Base-by-base conservation (phyloP, 1,284 basidiomycete species). In the Inonotus obliquus region DNA sequence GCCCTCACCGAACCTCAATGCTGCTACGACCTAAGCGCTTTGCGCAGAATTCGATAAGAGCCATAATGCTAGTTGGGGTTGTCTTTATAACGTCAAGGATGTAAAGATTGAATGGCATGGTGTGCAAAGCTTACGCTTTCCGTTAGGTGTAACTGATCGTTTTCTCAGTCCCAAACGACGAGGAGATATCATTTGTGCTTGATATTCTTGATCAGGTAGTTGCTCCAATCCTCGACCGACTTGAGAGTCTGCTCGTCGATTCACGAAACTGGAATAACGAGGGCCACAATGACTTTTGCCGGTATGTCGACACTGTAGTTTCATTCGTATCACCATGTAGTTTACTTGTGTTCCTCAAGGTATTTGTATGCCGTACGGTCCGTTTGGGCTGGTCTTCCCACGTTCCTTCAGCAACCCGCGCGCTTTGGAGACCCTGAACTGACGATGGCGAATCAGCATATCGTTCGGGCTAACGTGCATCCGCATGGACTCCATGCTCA, bases 221-320 rank as follows among this genome's bases (percentile, higher is more conserved):
- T 27, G 73, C 78, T 5, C 92, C 92, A 1, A 78, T 85, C 0
- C 72, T 96, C 27, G 79, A 84, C 61, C 84, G 81, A 59, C 78
- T 98, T 1, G 89, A 94, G 55, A 67, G 67, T 4, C 77, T 96
- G 14, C 74, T 92, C 9, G 75, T 77, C 11, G 79, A 76, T 4
- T 80, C 82, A 11, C 74, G 76, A 17, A 79, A 70, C 37, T 91
- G 91, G 84, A 85, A 92, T 68, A 85, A 79, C 61, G 79, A 85
- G 19, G 87, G 88, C 76, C 86, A 91, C 35, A 98, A 97, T 72
- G 95, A 98, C 73, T 97, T 98, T 72, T 98, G 96, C 74, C 85
- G 96, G 81, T 88, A 77, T 63, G 79, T 78, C 23, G 67, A 52
- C 19, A 13, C 27, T 32, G 23, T 67, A 49, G 63, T 4, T 32